phyloP scores from a whole-genome alignment of 2,329 filamentous ascomycete species.

The Teratosphaeria destructans region DNA sequence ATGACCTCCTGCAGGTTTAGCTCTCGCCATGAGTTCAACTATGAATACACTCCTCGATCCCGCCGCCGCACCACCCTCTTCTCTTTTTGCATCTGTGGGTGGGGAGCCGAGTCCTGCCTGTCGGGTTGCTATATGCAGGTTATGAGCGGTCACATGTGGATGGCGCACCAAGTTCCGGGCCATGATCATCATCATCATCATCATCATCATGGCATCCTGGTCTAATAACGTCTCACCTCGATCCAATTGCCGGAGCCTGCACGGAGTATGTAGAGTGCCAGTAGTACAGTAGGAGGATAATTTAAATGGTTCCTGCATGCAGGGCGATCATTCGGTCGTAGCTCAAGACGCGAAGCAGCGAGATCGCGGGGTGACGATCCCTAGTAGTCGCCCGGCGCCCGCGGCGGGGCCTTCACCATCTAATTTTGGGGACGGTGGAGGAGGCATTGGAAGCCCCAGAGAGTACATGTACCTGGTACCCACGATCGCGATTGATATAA shows the following conservation, averaged over 20 bases:
- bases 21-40: neutral
- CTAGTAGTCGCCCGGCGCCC: neutral
- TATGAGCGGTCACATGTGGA: neutral
- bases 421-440: neutral
- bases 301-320: neutral
- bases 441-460: neutral
- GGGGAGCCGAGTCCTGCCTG: neutral
- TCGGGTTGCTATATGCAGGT: neutral
- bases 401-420: neutral
- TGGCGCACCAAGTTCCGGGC: neutral
- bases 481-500: neutral
- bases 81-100: neutral
- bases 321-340: neutral
- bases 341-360: neutral
- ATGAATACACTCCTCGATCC: neutral
- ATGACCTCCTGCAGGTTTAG: neutral
- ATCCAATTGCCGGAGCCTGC: neutral
- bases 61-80: neutral
- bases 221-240: neutral
- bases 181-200: neutral
- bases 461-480: neutral
- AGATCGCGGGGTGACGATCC: neutral
- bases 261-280: neutral
- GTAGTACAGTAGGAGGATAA: neutral
- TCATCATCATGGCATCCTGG: neutral